Base-by-base conservation (phyloP, 2,329 filamentous ascomycete species). In the Macrophomina phaseolina region DNA sequence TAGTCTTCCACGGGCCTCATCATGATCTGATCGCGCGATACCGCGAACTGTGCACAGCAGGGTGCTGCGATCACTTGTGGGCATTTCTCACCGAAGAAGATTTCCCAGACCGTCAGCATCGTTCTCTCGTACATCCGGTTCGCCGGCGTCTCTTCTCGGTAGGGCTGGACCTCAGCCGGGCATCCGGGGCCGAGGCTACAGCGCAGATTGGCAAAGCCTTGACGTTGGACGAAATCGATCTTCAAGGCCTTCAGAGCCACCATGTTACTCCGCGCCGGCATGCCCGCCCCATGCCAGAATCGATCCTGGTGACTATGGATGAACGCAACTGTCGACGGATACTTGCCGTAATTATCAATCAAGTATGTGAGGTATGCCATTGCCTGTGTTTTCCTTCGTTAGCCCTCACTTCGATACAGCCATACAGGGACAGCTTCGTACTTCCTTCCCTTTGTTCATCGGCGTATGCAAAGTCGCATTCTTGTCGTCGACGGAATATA, bases 191-290 rank as follows among this genome's bases (percentile, higher is more conserved):
- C 68, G 46, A 71, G 70, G 14, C 75, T 72, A 70, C 81, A 82
- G 12, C 76, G 74, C 40, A 82, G 71, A 64, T 79, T 79, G 3
- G 77, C 77, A 66, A 78, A 82, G 16, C 80, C 81, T 1, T 74
- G 70, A 2, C 73, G 68, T 49, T 76, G 73, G 34, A 82, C 73
- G n/a, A 75, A 76, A 32, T 77, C 73, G 28, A 77, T 71, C 9
- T 77, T 75, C 12, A 82, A 72, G 45, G 72, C 72, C 12, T 69
- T 48, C 4, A 74, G 66, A 1, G 64, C 53, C 34, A 36, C 38
- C 64, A 51, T 60, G 55, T 66, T 61, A 18, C 64, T 61, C 23
- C 53, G 23, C 6, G 53, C 64, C 8, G 64, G 64, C 45, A 68
- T 67, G 1, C 46, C 67, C 4, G 69, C 67, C 8, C 64, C 64